These are phyloP conservation scores for Aureobasidium zeae DNA, from an alignment of 2,329 filamentous ascomycete genomes.

Conservation along the genomic window DNA sequence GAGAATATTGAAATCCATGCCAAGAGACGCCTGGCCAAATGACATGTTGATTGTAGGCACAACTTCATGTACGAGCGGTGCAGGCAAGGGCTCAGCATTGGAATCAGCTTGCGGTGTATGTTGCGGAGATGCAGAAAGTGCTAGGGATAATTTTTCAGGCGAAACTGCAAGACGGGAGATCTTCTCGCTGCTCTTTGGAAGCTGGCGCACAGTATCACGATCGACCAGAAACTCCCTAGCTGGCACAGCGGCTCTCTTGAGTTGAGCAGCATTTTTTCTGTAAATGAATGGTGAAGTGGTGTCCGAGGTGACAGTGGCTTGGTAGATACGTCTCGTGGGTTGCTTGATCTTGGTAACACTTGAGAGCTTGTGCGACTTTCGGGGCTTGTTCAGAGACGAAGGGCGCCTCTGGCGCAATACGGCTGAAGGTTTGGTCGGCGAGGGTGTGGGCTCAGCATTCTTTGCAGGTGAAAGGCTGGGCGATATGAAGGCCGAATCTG, in stretches of 20 bases:
- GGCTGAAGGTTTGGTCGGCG: neutral
- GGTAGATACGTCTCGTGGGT: neutral
- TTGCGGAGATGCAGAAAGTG: neutral
- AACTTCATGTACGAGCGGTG: neutral
- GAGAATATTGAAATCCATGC: conserved; percentile 19
- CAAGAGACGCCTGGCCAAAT: conserved; percentile 19
- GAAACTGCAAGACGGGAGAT: neutral
- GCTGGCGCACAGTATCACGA: neutral
- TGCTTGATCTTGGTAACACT: conserved; percentile 1
- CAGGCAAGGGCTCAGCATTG: neutral
- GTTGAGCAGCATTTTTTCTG: neutral
- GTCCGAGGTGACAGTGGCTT: neutral
- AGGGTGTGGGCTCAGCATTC: neutral
- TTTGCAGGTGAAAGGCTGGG: conserved; percentile 1
- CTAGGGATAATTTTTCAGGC: neutral
- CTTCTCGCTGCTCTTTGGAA: neutral
- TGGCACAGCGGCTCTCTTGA: neutral
- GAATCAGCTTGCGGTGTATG: neutral
- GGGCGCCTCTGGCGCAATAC: conserved; percentile 3
- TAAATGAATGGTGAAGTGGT: conserved; percentile 12
- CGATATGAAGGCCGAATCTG: conserved; percentile 3
- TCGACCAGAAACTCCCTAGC: neutral
- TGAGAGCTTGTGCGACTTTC: neutral
- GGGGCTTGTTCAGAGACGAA: neutral
- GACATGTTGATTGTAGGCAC: conserved; percentile 22